A percentile compares a stretch with the other conserved stretches of the same genome.
These are phyloP conservation scores for Zizania palustris DNA, from an alignment of 202 grass and related monocot species.

Conservation along the genomic window DNA sequence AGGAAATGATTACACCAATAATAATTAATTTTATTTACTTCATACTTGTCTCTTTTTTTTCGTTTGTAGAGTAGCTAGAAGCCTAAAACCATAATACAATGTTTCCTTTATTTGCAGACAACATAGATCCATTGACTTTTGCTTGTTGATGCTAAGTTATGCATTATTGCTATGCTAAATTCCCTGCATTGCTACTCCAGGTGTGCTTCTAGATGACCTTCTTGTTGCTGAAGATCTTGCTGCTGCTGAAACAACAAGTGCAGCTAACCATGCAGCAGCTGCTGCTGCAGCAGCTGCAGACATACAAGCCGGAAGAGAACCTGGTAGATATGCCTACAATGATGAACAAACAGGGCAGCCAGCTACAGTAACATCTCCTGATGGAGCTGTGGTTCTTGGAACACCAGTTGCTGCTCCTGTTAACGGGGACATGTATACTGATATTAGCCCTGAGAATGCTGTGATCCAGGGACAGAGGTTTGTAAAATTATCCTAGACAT, in stretches of 20 bases:
- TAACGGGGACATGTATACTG: conserved; percentile 82
- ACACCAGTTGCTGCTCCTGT: conserved; percentile 92
- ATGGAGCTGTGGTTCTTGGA: conserved; percentile 88
- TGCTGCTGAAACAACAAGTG: conserved; percentile 84
- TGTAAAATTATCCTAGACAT: conserved; percentile 30
- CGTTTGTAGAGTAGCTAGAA: not conserved
- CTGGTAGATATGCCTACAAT: conserved; percentile 66
- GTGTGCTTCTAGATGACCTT: conserved; percentile 92
- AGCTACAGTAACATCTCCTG: conserved; percentile 59
- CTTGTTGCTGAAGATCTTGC: conserved; percentile 97
- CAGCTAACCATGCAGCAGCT: conserved; percentile 79
- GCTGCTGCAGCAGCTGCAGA: conserved; percentile 56
- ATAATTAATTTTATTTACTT: conserved; percentile 10
- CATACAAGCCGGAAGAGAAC: conserved; percentile 59
- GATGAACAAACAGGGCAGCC: conserved; percentile 71
- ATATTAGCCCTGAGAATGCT: conserved; percentile 96
- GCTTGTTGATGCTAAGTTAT: conserved; percentile 20
- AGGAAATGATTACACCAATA: not conserved
- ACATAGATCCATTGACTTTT: conserved; percentile 15
- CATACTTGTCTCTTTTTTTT: not conserved
- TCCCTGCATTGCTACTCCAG: conserved; percentile 46
- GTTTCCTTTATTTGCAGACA: conserved; percentile 12
- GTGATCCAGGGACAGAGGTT: conserved; percentile 91
- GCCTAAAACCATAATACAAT: conserved; percentile 1
- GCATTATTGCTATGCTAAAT: conserved; percentile 6